Evolutionary conservation across 805 yeast genomes (phyloP), one percentile per base, ranked within the genome.

Genomic region (Isabelozyma rhagii): DNA sequence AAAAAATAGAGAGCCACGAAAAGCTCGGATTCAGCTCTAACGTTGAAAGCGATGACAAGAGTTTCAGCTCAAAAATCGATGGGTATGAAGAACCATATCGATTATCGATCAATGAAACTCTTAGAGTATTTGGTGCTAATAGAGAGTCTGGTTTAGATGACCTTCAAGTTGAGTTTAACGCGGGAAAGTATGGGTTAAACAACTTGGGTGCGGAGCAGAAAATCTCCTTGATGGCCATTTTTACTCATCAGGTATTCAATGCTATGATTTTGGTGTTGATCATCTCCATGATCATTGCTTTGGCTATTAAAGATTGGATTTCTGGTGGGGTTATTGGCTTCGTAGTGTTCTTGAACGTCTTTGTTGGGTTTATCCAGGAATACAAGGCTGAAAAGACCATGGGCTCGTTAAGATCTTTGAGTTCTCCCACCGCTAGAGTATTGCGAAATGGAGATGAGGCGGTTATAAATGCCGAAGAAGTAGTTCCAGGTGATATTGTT

Each of bases 241-340:
- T 87, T 27, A 68, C 85, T 40, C 85, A 84, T 54, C 94, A 87
- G 57, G 71, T 83, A 2, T 83, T 83, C 64, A 87, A 87, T 61
- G 93, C 94, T 44, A 87, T 87, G 94, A 83, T 86, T 45, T 66
- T 87, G 54, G 93, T 87, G 8, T 72, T 86, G 55, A 67, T 86
- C 47, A 84, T 85, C 38, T 81, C 89, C 14, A 80, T 84, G 87
- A 64, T 82, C 17, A 84, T 87, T 46, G 84, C 92, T 4, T 75
- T 86, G 45, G 91, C 86, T 17, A 84, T 87, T 55, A 74, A 75
- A 50, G 93, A 87, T 63, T 87, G 89, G 86, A 87, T 87, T 55
- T 83, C 89, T 8, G 94, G 91, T 45, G 94, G 93, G 48, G 93
- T 87, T 34, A 84, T 87, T 61, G 83, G 81, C 1, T 84, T 80